Conservation (phyloP, 768 basidiomycete genomes). For the Termitomyces sp. region DNA sequence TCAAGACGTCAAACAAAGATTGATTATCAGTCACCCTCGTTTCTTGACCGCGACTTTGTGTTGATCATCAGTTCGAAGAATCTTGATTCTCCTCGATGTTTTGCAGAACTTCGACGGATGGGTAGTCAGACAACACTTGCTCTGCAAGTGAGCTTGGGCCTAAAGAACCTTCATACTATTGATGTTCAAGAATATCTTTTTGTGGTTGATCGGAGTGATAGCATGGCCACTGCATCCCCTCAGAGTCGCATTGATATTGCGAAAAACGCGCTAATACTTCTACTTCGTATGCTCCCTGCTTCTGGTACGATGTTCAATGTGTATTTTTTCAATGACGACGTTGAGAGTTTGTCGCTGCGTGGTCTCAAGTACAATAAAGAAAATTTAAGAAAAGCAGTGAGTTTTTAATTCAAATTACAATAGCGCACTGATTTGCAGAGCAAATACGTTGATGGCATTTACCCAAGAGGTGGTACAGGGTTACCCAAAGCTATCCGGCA, state of each 20-base stretch:
- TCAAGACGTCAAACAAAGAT: conserved; percentile 37
- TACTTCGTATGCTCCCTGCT: conserved; percentile 44
- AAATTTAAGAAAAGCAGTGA: conserved; percentile 31
- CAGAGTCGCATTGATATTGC: conserved; percentile 37
- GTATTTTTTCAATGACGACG: conserved; percentile 39
- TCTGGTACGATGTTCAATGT: conserved; percentile 46
- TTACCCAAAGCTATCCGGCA: conserved; percentile 33
- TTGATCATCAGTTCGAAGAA: conserved; percentile 41
- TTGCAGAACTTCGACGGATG: conserved; percentile 38
- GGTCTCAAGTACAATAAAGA: conserved; percentile 28
- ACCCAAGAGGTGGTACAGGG: conserved; percentile 48
- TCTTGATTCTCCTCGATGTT: conserved; percentile 49
- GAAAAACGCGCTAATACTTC: conserved; percentile 36
- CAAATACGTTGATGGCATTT: conserved; percentile 30
- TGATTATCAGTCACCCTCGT: conserved; percentile 31
- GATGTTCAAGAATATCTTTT: conserved; percentile 53
- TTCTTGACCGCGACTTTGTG: conserved; percentile 46
- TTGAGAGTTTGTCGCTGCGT: conserved; percentile 26
- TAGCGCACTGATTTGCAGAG: conserved; percentile 22
- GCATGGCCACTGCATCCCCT: conserved; percentile 32
- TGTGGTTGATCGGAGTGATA: conserved; percentile 52
- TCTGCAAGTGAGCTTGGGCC: conserved; percentile 50
- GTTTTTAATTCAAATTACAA: conserved; percentile 9
- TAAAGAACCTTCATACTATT: conserved; percentile 38
- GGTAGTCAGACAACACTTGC: conserved; percentile 30